Base-by-base conservation (phyloP, 75 land plant species). In the Sequoia sempervirens region DNA sequence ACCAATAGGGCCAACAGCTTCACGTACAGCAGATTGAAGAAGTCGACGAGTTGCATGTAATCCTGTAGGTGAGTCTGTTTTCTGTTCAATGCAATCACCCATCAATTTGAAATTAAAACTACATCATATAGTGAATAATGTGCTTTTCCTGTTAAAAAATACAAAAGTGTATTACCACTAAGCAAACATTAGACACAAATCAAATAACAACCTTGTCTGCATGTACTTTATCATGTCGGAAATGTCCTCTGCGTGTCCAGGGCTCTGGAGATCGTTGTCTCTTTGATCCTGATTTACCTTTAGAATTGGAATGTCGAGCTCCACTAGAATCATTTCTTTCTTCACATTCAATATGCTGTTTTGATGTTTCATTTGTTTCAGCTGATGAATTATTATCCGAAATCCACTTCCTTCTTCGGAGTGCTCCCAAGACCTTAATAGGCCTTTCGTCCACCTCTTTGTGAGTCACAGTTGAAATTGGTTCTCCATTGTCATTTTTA, bases 1-100 rank as follows among this genome's bases (percentile, higher is more conserved):
- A 45, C 84, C 84, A 18, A 84, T 30, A 82, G 93, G 89, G 37
- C 83, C 92, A 38, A 97, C 96, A 43, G 98, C 99, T 84, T 97
- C 99, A 86, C 98, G 85, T 11, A 97, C 96, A 80, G 99, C 99
- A 86, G 92, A 96, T 56, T 96, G 93, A 40, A 97, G 91, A 40
- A 97, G 86, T 83, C 99, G 89, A 7, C 94, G 89, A 47, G 98
- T 84, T 34, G 94, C 96, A 87, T 68, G 86, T 47, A 91, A 12
- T 52, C 66, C 66, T 61, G 66, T 20, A 5, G 66, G 66, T 61
- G n/a, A 26, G 7, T 20, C 66, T 61, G 66, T 6, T 61, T 80
- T 88, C 90, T 88, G 91, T 89, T 85, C 56, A 74, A 82, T 75
- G n/a, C 38, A 34, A 87, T 18, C 54, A 47, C 74, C 80, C 37